Conservation (phyloP, 1,284 basidiomycete species). For the Moesziomyces parantarcticus region DNA sequence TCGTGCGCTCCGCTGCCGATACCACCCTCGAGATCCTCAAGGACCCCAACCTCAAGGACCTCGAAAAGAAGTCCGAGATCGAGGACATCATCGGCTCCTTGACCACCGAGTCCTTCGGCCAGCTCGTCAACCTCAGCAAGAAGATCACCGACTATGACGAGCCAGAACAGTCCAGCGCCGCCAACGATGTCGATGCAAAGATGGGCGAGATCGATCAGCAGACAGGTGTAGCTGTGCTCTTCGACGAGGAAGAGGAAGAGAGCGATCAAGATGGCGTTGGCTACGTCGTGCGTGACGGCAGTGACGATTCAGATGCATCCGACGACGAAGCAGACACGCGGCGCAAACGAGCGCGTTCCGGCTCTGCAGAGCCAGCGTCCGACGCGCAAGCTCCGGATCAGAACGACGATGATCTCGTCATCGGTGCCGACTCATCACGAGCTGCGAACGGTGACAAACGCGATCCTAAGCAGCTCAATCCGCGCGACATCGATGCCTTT, state of each 20-base stretch:
- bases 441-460: constrained; percentile 70
- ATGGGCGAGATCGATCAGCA: constrained; percentile 83
- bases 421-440: constrained; percentile 36
- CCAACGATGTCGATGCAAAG: constrained; percentile 75
- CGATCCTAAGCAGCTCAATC: constrained; percentile 73
- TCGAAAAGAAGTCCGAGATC: constrained; percentile 96
- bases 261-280: constrained; percentile 89
- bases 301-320: constrained; percentile 77
- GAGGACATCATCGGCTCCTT: constrained; percentile 82
- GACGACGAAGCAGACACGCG: constrained; percentile 72
- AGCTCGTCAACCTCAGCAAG: constrained; percentile 87
- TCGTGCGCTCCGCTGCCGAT: constrained; percentile 93
- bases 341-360: constrained; percentile 70
- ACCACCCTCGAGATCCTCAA: constrained; percentile 89
- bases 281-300: constrained; percentile 75
- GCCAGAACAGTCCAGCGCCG: constrained; percentile 68
- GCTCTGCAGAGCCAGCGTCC: neutral
- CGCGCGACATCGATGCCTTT: constrained; percentile 93
- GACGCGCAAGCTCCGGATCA: constrained; percentile 77
- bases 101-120: constrained; percentile 81
- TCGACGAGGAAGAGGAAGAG: constrained; percentile 76
- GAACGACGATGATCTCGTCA: constrained; percentile 73
- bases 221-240: constrained; percentile 67
- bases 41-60: constrained; percentile 89
- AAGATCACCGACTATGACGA: constrained; percentile 97